A percentile compares a stretch with the other conserved stretches of the same genome.
Evolutionary conservation across 805 yeast genomes (phyloP).

Genomic region (Myxozyma mucilagina): DNA sequence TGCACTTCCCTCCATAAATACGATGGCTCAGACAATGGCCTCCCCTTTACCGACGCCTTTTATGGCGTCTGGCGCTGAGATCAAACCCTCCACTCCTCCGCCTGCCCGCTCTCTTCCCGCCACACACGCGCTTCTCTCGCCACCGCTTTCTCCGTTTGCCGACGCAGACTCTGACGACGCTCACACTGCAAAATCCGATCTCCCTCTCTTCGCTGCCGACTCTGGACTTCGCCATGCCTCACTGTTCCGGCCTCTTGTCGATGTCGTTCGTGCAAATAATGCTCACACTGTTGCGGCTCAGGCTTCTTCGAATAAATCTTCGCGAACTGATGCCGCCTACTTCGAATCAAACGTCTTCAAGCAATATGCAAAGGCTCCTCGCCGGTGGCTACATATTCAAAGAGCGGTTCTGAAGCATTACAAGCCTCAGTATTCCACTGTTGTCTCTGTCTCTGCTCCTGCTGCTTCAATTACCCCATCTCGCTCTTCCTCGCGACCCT

Average conservation of each 20-base stretch:
- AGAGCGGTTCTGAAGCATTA: conserved; percentile 14
- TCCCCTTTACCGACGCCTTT: conserved; percentile 26
- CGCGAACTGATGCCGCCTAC: conserved; percentile 13
- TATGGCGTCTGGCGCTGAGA: conserved; percentile 14
- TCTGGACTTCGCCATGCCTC: conserved; percentile 6
- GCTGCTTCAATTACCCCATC: neutral
- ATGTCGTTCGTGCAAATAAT: conserved; percentile 13
- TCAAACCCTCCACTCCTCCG: neutral
- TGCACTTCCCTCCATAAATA: neutral
- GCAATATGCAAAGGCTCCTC: conserved; percentile 21
- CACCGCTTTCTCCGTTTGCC: conserved; percentile 28
- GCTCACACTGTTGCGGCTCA: conserved; percentile 1
- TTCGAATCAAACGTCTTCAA: conserved; percentile 19
- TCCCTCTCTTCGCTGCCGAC: conserved; percentile 6
- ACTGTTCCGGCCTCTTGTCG: conserved; percentile 25
- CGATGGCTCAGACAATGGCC: conserved; percentile 10
- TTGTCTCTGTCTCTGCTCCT: conserved; percentile 5
- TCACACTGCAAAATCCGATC: conserved; percentile 1
- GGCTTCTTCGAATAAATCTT: neutral
- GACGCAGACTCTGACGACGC: neutral
- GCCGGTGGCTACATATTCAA: conserved; percentile 26
- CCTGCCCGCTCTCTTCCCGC: conserved; percentile 1
- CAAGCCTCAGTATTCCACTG: conserved; percentile 15
- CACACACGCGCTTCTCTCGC: conserved; percentile 19
- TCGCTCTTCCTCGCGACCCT: conserved; percentile 5